Evolutionary conservation across 75 land plant genomes (phyloP).

Genomic region (Cryptomeria japonica): DNA sequence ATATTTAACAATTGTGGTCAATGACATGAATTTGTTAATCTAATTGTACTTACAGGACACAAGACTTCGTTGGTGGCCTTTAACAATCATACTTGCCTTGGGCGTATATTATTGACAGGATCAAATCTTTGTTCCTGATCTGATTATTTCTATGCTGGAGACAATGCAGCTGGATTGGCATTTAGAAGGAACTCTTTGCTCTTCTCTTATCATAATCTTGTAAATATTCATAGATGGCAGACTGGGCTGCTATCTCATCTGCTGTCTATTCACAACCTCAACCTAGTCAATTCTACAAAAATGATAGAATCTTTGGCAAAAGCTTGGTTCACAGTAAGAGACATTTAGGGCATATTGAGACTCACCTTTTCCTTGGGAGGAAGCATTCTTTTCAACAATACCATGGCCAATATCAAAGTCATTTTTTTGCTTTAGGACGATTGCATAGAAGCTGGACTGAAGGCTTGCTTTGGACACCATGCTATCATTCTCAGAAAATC

Average conservation of each 20-base stretch:
- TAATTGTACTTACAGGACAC: background rate
- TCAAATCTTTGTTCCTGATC: background rate
- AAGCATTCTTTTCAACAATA: background rate
- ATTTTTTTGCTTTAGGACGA: background rate
- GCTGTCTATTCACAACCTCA: background rate
- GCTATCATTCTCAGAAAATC: background rate
- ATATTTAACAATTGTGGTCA: background rate
- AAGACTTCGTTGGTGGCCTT: background rate
- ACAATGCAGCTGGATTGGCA: conserved; percentile 9
- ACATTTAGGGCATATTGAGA: background rate
- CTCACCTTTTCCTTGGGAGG: background rate
- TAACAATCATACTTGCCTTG: background rate
- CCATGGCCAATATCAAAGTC: background rate
- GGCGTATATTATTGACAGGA: conserved; percentile 2
- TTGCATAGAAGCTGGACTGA: background rate
- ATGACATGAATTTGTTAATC: background rate
- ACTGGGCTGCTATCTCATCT: conserved; percentile 9
- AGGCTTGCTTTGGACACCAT: background rate
- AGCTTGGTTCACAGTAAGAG: background rate
- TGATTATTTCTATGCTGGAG: conserved; percentile 3
- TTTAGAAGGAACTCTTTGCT: conserved; percentile 5
- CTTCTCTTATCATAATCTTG: background rate
- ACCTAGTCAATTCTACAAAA: background rate
- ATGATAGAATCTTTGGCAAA: background rate
- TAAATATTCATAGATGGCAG: background rate